These are phyloP conservation scores for Funneliformis geosporum DNA, from an alignment of 192 early-diverging fungal species.

Conservation along the genomic window DNA sequence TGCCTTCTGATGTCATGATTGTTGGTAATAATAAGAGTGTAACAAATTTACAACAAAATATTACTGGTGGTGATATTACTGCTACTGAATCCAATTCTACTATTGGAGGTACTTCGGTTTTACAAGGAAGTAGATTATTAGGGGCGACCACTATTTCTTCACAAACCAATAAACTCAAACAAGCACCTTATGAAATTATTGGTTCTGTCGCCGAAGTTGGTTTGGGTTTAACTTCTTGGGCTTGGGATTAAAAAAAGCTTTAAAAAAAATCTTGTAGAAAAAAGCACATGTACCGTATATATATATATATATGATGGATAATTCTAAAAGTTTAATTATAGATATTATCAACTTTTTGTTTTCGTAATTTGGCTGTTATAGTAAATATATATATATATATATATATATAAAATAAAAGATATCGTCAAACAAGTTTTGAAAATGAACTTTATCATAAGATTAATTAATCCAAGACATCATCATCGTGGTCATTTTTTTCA, in stretches of 20 bases:
- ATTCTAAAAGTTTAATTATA: too few species aligned
- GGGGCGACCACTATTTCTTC: neutral
- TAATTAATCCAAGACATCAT: neutral
- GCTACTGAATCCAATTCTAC: neutral
- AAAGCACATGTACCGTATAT: too few species aligned
- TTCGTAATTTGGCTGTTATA: too few species aligned
- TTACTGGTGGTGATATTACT: neutral
- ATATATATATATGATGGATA: too few species aligned
- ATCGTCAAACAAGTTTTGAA: too few species aligned
- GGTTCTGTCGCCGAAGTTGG: conserved; percentile 1
- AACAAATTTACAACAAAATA: neutral
- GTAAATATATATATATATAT: too few species aligned
- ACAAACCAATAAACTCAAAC: neutral
- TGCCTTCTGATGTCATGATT: conserved; percentile 13
- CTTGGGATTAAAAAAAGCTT: neutral
- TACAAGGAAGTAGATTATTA: neutral
- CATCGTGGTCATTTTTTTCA: neutral
- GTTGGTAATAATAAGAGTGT: neutral
- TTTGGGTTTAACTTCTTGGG: neutral
- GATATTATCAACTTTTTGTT: too few species aligned
- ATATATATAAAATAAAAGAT: too few species aligned
- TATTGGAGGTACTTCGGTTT: neutral
- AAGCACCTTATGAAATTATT: conserved; percentile 1
- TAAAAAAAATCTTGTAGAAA: too few species aligned
- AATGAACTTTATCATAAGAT: too few species aligned